Evolutionary conservation across 768 basidiomycete genomes (phyloP).

Genomic region (Leucocoprinus leucothites): DNA sequence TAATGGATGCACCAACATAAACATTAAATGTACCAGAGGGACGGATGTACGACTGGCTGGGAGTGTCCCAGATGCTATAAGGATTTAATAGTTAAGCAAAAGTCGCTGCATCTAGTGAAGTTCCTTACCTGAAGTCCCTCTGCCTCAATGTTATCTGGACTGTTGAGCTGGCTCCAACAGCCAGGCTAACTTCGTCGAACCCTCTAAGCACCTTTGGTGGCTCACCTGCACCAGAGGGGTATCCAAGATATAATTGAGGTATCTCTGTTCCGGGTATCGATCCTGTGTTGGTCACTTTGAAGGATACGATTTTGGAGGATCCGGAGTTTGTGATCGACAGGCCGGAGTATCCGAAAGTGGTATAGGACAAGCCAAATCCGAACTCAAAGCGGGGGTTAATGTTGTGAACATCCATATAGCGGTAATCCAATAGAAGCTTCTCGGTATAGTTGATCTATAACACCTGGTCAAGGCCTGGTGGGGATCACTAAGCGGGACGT

Average conservation of each 20-base stretch:
- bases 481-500: not conserved
- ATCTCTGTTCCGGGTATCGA: constrained; percentile 47
- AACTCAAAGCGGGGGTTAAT: constrained; percentile 60
- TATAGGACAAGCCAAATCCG: constrained; percentile 74
- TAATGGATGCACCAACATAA: constrained; percentile 50
- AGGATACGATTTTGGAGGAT: constrained; percentile 33
- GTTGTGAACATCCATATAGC: constrained; percentile 53
- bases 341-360: constrained; percentile 61
- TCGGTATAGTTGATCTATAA: constrained; percentile 65
- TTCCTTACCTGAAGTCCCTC: constrained; percentile 43
- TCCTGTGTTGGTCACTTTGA: constrained; percentile 48
- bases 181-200: constrained; percentile 45
- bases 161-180: constrained; percentile 29
- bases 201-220: constrained; percentile 49
- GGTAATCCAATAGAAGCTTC: constrained; percentile 62
- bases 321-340: constrained; percentile 36
- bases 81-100: constrained; percentile 1
- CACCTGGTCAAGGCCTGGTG: not conserved
- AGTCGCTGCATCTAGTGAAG: not conserved
- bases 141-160: constrained; percentile 35
- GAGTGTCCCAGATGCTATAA: constrained; percentile 49
- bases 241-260: constrained; percentile 52
- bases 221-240: constrained; percentile 42
- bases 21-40: constrained; percentile 51
- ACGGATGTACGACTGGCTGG: constrained; percentile 45